Evolutionary conservation across 202 grass and related monocot species (phyloP), one percentile per base, ranked within the genome.

Genomic region (Sporobolus alterniflorus): DNA sequence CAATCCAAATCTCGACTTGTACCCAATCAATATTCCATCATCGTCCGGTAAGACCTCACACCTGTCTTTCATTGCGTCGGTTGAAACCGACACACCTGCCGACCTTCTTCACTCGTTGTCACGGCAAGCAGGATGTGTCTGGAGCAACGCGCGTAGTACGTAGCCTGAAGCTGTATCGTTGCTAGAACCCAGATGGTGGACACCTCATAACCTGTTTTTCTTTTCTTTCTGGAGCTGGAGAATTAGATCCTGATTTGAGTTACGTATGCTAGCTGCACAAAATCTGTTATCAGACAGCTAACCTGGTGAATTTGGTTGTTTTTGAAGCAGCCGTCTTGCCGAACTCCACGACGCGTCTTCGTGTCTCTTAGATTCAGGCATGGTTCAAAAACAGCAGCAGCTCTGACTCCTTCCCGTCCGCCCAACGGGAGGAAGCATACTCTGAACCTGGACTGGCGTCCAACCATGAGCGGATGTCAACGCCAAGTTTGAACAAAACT

Each of bases 301-400:
- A 62, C 57, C 4, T 62, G 25, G 55, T 1, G 55, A n/a, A n/a
- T 24, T 26, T 28, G 24, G 24, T 26, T 59, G n/a, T 24, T 65
- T 78, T 78, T n/a, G 7, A 7, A 11, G 14, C 29, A 65, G 13
- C 60, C 17, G 36, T 6, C 46, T 16, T 15, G 46, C 46, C 46
- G 14, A 42, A 56, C 32, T 59, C 29, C 10, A 54, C 41, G 41
- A 62, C 67, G 68, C 13, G 2, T 30, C 30, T 18, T 40, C 15
- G 49, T 71, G 78, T 60, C 67, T 68, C 66, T 2, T 24, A 32
- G 39, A 33, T 70, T 6, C 75, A 6, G 75, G 50, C 75, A 78
- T 51, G 44, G 43, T 26, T 51, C 75, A 39, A 25, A 18, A 77
- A 31, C 43, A n/a, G 43, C 62, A 39, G 36, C 50, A n/a, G 77